Conservation (phyloP, 2,329 filamentous ascomycete genomes). For the Clonostachys rosea region DNA sequence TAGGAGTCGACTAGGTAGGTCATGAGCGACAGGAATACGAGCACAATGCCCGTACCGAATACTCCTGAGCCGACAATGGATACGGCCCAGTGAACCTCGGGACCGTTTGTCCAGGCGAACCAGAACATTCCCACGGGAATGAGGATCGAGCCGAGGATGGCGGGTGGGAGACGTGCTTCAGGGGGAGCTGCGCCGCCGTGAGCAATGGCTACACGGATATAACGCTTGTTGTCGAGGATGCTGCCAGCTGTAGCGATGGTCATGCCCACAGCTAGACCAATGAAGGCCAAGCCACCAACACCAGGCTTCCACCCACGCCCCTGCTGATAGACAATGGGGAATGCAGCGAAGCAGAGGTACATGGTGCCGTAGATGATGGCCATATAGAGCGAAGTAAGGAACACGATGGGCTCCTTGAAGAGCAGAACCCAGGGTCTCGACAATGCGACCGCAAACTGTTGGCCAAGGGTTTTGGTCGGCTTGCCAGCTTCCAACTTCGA, state of each 20-base stretch:
- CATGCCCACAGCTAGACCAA: conserved; percentile 63
- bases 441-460: conserved; percentile 52
- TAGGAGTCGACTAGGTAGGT: conserved; percentile 67
- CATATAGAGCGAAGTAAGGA: conserved; percentile 60
- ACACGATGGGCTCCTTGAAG: conserved; percentile 62
- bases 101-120: conserved; percentile 61
- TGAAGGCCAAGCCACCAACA: conserved; percentile 55
- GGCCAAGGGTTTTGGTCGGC: conserved; percentile 32
- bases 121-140: conserved; percentile 60
- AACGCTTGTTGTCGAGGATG: conserved; percentile 48
- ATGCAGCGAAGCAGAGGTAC: conserved; percentile 50
- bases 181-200: conserved; percentile 55
- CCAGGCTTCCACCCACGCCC: conserved; percentile 53
- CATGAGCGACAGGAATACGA: conserved; percentile 62
- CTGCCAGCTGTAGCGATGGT: conserved; percentile 47
- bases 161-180: conserved; percentile 57
- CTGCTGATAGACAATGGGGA: conserved; percentile 58
- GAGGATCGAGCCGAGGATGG: conserved; percentile 52
- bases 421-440: conserved; percentile 60
- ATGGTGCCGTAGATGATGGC: conserved; percentile 52
- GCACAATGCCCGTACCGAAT: conserved; percentile 52
- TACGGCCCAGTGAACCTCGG: conserved; percentile 53
- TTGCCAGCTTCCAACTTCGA: conserved; percentile 39
- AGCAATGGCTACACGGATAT: conserved; percentile 34
- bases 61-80: conserved; percentile 33